Evolutionary conservation across 1,139 yeast species (phyloP).

Genomic region (Zygosaccharomyces pseudobailii): DNA sequence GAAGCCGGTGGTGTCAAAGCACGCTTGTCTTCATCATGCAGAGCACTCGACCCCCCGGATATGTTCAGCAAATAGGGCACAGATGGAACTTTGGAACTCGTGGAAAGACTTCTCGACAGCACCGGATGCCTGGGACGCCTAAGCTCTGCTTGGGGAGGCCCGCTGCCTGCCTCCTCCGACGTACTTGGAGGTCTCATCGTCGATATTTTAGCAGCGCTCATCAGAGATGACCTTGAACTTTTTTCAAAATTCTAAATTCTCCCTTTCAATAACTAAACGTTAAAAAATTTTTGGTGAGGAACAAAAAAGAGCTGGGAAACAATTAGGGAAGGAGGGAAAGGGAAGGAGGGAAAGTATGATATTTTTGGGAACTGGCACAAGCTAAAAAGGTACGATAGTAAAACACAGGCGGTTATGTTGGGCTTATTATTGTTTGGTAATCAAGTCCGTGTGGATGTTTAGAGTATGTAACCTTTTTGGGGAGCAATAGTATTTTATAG

Average conservation of each 20-base stretch:
- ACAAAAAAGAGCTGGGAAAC: background rate
- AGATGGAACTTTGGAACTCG: slow-evolving; percentile 7
- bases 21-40: slow-evolving; percentile 5
- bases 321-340: background rate
- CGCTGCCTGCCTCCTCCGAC: slow-evolving; percentile 2
- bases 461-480: background rate
- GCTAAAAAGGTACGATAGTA: background rate
- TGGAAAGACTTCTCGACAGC: slow-evolving; percentile 6
- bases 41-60: slow-evolving; percentile 3
- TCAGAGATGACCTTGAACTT: background rate
- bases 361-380: background rate
- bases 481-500: slow-evolving; percentile 2
- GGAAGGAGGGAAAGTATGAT: background rate
- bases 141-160: background rate
- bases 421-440: background rate
- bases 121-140: slow-evolving; percentile 5
- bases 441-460: background rate
- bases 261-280: slow-evolving; percentile 3
- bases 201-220: slow-evolving; percentile 13
- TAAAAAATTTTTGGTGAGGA: background rate
- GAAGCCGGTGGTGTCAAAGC: slow-evolving; percentile 10
- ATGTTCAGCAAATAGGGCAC: slow-evolving; percentile 12
- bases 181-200: slow-evolving; percentile 8
- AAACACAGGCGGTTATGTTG: background rate
- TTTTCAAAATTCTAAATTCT: background rate